Evolutionary conservation across 2,329 filamentous ascomycete species (phyloP), one percentile per base, ranked within the genome.

Genomic region (Trichoderma gracile): DNA sequence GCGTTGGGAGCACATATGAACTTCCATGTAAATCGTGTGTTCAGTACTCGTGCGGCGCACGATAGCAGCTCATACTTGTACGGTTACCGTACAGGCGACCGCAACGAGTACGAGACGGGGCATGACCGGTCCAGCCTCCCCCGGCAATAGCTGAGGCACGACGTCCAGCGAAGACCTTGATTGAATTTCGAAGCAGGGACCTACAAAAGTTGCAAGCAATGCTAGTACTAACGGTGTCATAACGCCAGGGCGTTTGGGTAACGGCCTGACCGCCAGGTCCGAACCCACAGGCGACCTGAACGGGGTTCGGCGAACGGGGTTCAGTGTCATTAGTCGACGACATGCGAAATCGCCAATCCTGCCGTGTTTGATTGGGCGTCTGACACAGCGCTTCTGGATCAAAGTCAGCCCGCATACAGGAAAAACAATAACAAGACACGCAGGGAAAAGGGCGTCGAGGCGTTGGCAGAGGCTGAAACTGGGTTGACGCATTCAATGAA

Each of bases 161-260:
- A 58, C 21, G 25, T 43, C 58, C 58, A 52, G 30, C 47, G 33
- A 61, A 53, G 58, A 46, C 58, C 58, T 50, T 45, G 47, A 53
- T 61, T 47, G 46, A 53, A 23, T 52, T 61, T 61, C 47, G 46
- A 61, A 23, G 58, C 58, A 63, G 49, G 50, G 47, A 63, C 40
- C 23, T 47, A 47, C 58, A 25, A 61, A 61, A 38, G 47, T 47
- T 61, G 49, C 58, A 38, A 52, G 47, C 55, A 43, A 38, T 45
- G 58, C 50, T 53, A n/a, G n/a, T n/a, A n/a, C n/a, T n/a, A n/a
- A 33, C 58, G 23, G 23, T 33, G 33, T n/a, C 2, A 42, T 40
- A 49, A 63, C 60, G 17, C 60, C 60, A 49, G 60, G 60, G 60
- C 60, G 60, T 63, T 47, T 12, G 27, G 27, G 50, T 63, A 63